Evolutionary conservation across 306 rosid genomes (phyloP).

Genomic region (Comarum palustre): DNA sequence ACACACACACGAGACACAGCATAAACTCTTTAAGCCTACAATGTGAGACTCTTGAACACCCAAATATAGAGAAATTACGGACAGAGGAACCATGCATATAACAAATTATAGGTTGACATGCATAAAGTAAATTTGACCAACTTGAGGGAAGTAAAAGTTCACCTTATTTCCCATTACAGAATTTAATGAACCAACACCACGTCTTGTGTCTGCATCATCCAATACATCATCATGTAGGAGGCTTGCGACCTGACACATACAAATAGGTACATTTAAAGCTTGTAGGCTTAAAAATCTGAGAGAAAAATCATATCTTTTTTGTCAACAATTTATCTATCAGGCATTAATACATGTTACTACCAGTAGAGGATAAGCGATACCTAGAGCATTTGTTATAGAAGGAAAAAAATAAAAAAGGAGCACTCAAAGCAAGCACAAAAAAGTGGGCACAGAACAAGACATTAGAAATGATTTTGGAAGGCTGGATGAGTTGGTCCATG

Average conservation of each 20-base stretch:
- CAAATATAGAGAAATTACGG: not conserved
- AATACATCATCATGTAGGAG: constrained; percentile 97
- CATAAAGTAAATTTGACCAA: constrained; percentile 9
- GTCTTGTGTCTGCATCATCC: constrained; percentile 97
- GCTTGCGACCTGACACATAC: constrained; percentile 74
- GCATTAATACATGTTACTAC: not conserved
- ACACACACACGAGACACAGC: not conserved
- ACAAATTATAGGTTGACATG: not conserved
- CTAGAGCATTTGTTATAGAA: not conserved
- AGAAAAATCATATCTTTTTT: not conserved
- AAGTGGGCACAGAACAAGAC: not conserved
- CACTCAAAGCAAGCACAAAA: not conserved
- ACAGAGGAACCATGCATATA: not conserved
- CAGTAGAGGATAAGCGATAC: not conserved
- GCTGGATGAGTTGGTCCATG: not conserved
- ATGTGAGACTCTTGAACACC: not conserved
- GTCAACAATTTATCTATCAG: not conserved
- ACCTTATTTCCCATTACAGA: constrained; percentile 94
- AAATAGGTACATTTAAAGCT: constrained; percentile 17
- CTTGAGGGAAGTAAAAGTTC: not conserved
- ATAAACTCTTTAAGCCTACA: not conserved
- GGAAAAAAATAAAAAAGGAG: not conserved
- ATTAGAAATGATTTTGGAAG: not conserved
- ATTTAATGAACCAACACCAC: constrained; percentile 85
- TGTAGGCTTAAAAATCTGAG: not conserved